Evolutionary conservation across 139 green algal genomes (phyloP).

Genomic region (Micractinium conductrix): DNA sequence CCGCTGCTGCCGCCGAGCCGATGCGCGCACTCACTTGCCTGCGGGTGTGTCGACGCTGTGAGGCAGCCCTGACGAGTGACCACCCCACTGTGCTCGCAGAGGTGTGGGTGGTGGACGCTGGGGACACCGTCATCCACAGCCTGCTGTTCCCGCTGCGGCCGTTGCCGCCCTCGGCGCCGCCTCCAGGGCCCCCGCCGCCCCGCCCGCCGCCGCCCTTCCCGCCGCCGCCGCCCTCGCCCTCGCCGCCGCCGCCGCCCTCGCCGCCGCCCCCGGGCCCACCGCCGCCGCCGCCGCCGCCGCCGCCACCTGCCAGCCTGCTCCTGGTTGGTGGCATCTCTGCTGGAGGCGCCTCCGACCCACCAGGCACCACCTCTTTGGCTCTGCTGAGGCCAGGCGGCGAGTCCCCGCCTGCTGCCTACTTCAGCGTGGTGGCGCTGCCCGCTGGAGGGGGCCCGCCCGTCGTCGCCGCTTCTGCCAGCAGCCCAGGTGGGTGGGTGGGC

Average conservation of each 20-base stretch:
- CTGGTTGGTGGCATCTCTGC: neutral
- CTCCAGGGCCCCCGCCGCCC: neutral
- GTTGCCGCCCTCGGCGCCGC: neutral
- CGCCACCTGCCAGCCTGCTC: neutral
- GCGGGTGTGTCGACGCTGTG: no score
- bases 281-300: neutral
- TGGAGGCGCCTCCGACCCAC: neutral
- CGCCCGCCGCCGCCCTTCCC: neutral
- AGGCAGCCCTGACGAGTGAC: neutral
- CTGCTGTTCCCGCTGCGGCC: neutral
- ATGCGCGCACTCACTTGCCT: neutral
- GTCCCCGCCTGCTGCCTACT: neutral
- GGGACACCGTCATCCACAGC: neutral
- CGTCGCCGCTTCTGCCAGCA: neutral
- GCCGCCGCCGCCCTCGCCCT: no score
- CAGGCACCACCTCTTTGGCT: neutral
- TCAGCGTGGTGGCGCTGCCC: neutral
- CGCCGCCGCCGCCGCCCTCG: neutral
- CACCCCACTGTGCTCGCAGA: neutral
- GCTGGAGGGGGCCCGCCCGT: neutral
- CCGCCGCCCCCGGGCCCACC: neutral
- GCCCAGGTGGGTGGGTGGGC: neutral
- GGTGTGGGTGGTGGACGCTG: constrained; percentile 22
- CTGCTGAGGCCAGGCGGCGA: neutral
- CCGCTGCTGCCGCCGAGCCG: neutral